Percentiles rank a stretch among this genome's conserved stretches.
Evolutionary conservation across 2,329 filamentous ascomycete genomes (phyloP).

Genomic region (Epichloe coenophiala): DNA sequence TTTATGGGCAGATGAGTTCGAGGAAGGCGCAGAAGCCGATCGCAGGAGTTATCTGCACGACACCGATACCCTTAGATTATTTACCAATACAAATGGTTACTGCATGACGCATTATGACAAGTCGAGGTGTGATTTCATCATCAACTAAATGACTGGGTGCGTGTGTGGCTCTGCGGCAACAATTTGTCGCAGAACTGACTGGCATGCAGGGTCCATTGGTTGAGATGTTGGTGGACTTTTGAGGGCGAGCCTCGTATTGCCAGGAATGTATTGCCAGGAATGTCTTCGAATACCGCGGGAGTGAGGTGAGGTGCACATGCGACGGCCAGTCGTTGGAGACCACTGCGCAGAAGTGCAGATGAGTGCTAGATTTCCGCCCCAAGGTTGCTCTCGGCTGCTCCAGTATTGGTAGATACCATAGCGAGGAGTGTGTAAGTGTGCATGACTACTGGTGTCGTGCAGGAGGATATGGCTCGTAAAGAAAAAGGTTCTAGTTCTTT

Average conservation of each 20-base stretch:
- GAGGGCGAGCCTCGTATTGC: neutral
- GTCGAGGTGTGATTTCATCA: neutral
- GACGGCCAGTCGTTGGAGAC: neutral
- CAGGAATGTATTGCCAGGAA: neutral
- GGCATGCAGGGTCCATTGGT: neutral
- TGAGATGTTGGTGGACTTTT: neutral
- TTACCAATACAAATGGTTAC: neutral
- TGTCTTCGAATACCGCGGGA: neutral
- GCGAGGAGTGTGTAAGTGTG: no score
- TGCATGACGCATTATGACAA: neutral
- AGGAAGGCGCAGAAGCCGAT: neutral
- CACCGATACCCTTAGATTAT: neutral
- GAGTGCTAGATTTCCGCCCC: neutral
- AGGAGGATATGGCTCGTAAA: neutral
- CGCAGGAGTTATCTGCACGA: neutral
- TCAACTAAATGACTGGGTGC: neutral
- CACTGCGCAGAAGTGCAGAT: neutral
- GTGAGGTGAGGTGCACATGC: neutral
- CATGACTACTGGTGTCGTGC: neutral
- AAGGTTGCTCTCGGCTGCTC: neutral
- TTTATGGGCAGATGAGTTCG: neutral
- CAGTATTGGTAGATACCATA: neutral
- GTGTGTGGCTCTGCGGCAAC: neutral
- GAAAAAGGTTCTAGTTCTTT: neutral
- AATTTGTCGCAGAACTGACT: neutral